Conservation (phyloP, 1,284 basidiomycete genomes). For the Apiotrichum siamense region DNA sequence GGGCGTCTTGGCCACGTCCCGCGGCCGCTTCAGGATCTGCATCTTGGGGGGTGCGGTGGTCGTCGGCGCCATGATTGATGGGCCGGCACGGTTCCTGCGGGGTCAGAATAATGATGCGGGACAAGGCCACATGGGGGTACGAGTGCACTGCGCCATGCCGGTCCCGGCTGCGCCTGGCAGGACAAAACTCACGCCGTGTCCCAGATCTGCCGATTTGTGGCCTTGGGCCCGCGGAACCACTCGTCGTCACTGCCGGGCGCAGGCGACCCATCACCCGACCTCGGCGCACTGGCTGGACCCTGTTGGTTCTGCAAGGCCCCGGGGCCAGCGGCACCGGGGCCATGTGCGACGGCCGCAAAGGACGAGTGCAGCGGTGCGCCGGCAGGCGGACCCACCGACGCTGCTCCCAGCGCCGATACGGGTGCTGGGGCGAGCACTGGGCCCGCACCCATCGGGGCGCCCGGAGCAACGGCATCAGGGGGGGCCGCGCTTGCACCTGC, state of each 20-base stretch:
- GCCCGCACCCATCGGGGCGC: too few relatives aligned
- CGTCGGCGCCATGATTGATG: not conserved
- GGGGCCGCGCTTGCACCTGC: too few relatives aligned
- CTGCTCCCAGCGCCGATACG: too few relatives aligned
- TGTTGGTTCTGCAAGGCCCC: not conserved
- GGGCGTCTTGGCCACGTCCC: not conserved
- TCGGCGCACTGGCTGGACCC: not conserved
- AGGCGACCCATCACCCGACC: not conserved
- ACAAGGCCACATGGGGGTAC: too few relatives aligned
- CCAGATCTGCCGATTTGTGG: conserved; percentile 20
- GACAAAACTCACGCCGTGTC: conserved; percentile 21
- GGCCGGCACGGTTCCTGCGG: conserved; percentile 10
- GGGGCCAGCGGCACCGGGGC: not conserved
- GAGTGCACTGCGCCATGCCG: too few relatives aligned
- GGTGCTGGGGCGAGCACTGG: too few relatives aligned
- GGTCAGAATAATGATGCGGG: not conserved
- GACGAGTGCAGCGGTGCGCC: too few relatives aligned
- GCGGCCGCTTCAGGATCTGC: conserved; percentile 18
- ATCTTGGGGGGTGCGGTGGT: conserved; percentile 13
- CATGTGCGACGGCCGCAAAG: too few relatives aligned
- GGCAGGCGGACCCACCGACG: not conserved
- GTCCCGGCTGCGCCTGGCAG: not conserved
- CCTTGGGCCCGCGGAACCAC: conserved; percentile 13
- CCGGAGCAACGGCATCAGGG: too few relatives aligned
- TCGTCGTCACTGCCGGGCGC: conserved; percentile 7